Evolutionary conservation across 805 yeast genomes (phyloP).

Genomic region (Candida corydali): DNA sequence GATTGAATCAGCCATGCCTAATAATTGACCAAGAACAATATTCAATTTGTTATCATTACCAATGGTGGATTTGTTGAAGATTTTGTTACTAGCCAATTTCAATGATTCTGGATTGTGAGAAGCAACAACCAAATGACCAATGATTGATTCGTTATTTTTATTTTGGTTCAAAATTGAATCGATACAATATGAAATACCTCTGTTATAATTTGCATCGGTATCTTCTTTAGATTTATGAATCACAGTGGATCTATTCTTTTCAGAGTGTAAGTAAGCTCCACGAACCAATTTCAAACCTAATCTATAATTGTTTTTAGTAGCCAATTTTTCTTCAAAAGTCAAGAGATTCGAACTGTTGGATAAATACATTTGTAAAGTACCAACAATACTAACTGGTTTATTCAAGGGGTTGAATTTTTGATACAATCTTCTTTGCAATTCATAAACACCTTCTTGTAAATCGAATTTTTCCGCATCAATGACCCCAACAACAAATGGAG

Average conservation of each 20-base stretch:
- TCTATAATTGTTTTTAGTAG: constrained; percentile 57
- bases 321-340: constrained; percentile 59
- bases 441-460: constrained; percentile 88
- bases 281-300: constrained; percentile 87
- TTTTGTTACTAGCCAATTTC: constrained; percentile 58
- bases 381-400: constrained; percentile 66
- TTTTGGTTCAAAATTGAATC: constrained; percentile 47
- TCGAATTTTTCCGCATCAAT: constrained; percentile 91
- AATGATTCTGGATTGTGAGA: constrained; percentile 85
- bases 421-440: constrained; percentile 79
- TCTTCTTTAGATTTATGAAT: constrained; percentile 73
- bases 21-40: constrained; percentile 81
- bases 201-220: constrained; percentile 76
- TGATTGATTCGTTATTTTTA: constrained; percentile 42
- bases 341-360: constrained; percentile 64
- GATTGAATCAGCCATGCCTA: constrained; percentile 94
- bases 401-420: constrained; percentile 61
- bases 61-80: constrained; percentile 23
- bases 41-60: constrained; percentile 40
- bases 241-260: constrained; percentile 60
- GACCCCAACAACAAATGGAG: constrained; percentile 73
- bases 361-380: constrained; percentile 91
- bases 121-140: constrained; percentile 84
- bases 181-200: constrained; percentile 60
- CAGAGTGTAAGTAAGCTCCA: constrained; percentile 94